These are phyloP conservation scores for Nemania sp. DNA, from an alignment of 2,329 filamentous ascomycete genomes.

Conservation along the genomic window DNA sequence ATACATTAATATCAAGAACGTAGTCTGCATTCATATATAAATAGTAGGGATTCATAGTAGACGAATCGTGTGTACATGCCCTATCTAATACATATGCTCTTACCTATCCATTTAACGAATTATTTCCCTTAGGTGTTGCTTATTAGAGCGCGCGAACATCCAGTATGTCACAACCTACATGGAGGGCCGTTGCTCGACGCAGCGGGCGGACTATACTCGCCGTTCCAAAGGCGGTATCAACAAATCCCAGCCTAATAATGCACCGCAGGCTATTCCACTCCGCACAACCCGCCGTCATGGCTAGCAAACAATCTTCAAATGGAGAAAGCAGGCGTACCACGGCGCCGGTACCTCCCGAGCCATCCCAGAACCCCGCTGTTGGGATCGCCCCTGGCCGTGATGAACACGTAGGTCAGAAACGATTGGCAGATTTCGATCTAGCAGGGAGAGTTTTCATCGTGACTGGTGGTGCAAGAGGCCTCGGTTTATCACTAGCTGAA, in stretches of 20 bases:
- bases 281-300: neutral
- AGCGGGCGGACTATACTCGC: conserved; percentile 8
- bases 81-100: neutral
- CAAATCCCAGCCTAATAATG: conserved; percentile 2
- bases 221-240: conserved; percentile 12
- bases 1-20: neutral
- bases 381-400: conserved; percentile 40
- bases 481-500: conserved; percentile 80
- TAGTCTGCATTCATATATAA: conserved; percentile 17
- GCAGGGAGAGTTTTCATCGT: conserved; percentile 76
- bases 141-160: conserved; percentile 7
- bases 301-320: neutral
- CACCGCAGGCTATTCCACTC: conserved; percentile 26
- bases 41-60: neutral
- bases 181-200: conserved; percentile 14
- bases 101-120: neutral
- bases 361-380: conserved; percentile 44
- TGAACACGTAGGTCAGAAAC: conserved; percentile 51
- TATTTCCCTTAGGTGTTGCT: neutral
- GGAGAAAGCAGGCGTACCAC: neutral
- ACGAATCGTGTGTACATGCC: neutral
- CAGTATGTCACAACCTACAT: conserved; percentile 28
- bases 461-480: conserved; percentile 76
- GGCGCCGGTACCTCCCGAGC: conserved; percentile 44
- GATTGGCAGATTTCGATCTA: conserved; percentile 77